These are phyloP conservation scores for Ganoderma boninense DNA, from an alignment of 1,284 basidiomycete genomes.

Conservation along the genomic window DNA sequence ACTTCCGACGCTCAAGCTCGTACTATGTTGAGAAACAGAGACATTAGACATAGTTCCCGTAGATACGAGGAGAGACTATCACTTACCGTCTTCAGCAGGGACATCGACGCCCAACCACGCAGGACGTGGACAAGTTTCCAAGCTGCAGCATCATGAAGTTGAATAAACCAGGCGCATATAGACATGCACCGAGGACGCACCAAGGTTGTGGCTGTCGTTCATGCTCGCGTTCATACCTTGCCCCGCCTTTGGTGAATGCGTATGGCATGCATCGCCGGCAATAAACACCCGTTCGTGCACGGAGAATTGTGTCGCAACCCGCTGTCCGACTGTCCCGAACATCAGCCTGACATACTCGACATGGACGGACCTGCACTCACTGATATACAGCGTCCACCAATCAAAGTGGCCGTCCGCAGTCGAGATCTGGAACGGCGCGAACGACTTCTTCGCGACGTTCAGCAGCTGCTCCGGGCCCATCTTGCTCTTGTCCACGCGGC, in stretches of 20 bases:
- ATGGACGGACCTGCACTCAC: conserved; percentile 32
- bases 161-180: not conserved
- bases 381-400: conserved; percentile 86
- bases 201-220: conserved; percentile 86
- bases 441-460: conserved; percentile 70
- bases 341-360: conserved; percentile 2
- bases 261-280: conserved; percentile 85
- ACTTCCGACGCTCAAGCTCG: conserved; percentile 75
- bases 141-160: conserved; percentile 44
- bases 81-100: conserved; percentile 75
- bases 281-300: conserved; percentile 80
- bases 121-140: conserved; percentile 85
- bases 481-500: conserved; percentile 68
- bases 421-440: conserved; percentile 74
- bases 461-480: conserved; percentile 70
- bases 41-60: not conserved
- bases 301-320: conserved; percentile 77
- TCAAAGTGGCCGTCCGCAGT: conserved; percentile 62
- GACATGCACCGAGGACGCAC: conserved; percentile 42
- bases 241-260: conserved; percentile 82
- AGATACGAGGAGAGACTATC: conserved; percentile 13
- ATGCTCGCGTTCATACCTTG: conserved; percentile 80
- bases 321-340: conserved; percentile 66
- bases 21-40: conserved; percentile 55
- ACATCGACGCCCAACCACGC: conserved; percentile 71